A percentile compares a stretch with the other conserved stretches of the same genome.
Conservation (phyloP, 768 basidiomycete species). For the Russula emetica region DNA sequence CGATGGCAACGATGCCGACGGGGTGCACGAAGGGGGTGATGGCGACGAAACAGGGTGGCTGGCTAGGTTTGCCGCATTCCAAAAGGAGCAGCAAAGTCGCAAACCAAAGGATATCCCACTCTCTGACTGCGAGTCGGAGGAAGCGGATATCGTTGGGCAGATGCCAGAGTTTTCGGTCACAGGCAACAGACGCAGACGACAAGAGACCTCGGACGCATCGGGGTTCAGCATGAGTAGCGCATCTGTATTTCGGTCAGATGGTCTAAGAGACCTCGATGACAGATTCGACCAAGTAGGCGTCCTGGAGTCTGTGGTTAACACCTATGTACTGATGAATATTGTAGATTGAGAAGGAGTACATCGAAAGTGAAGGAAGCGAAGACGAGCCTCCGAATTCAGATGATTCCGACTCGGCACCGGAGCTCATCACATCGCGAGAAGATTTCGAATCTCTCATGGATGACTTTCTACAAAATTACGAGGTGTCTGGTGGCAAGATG, state of each 20-base stretch:
- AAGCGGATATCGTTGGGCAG: constrained; percentile 74
- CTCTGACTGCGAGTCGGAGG: constrained; percentile 60
- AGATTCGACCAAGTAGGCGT: constrained; percentile 81
- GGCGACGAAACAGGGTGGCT: constrained; percentile 60
- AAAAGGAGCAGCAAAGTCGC: constrained; percentile 39
- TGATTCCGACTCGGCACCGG: constrained; percentile 60
- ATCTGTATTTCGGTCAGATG: constrained; percentile 90
- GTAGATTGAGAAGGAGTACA: constrained; percentile 79
- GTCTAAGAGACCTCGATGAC: constrained; percentile 84
- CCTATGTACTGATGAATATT: constrained; percentile 32
- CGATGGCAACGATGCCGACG: constrained; percentile 33
- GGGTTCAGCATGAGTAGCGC: constrained; percentile 98
- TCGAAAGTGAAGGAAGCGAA: constrained; percentile 49
- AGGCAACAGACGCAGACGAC: constrained; percentile 69
- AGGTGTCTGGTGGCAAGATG: constrained; percentile 84
- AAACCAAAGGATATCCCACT: constrained; percentile 30
- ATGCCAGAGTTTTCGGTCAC: constrained; percentile 74
- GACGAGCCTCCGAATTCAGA: constrained; percentile 39
- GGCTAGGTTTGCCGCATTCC: constrained; percentile 75
- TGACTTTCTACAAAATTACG: constrained; percentile 89
- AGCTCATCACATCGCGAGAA: constrained; percentile 74
- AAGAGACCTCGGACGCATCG: constrained; percentile 77
- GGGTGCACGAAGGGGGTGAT: constrained; percentile 31
- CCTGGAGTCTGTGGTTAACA: neutral
- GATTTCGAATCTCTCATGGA: constrained; percentile 91